Base-by-base conservation (phyloP, 108 stramenopile species). In the Cyclotella choctawhatcheeana region DNA sequence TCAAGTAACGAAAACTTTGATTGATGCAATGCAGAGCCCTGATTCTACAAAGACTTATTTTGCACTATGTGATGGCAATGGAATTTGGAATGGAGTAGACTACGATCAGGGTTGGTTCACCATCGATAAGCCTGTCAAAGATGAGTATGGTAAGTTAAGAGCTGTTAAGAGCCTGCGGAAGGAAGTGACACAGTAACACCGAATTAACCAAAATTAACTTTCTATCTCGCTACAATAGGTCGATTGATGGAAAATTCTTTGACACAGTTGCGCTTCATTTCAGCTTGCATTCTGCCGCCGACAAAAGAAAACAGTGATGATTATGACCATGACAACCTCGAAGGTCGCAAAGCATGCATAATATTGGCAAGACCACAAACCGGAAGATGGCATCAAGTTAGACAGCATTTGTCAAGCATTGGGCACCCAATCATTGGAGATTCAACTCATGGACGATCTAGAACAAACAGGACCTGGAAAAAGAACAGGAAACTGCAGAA, bases 381-480 rank as follows among this genome's bases (percentile, higher is more conserved):
- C 5, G 83, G 83, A 25, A 31, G 79, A 21, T 88, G 79, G 62
- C 89, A 90, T 66, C 89, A 90, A 63, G 78, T 90, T 22, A 70
- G 89, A 14, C 85, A 83, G 37, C 89, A 90, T 56, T 44, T 85
- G 0, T 58, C 77, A 14, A 69, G 58, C 0, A 81, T 90, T 13
- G 82, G 82, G 0, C 83, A 74, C 16, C 51, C 67, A 18, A 67
- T 68, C 44, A 44, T 62, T 17, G 60, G 74, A 52, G 60, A 63
- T 62, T 63, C 71, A 43, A 50, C 71, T 26, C 71, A 72, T 45
- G 83, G 68, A 16, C 35, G 60, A 54, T 69, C 79, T 17, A 34
- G 79, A 3, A 75, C 74, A 6, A 80, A 80, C 50, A 58, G 74
- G 32, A 44, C 63, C 8, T 80, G 79, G 79, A 74, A 75, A 56